Percentiles rank a stretch among this genome's conserved stretches.
These are phyloP conservation scores for Trametes hirsuta DNA, from an alignment of 1,284 basidiomycete genomes.

Conservation along the genomic window DNA sequence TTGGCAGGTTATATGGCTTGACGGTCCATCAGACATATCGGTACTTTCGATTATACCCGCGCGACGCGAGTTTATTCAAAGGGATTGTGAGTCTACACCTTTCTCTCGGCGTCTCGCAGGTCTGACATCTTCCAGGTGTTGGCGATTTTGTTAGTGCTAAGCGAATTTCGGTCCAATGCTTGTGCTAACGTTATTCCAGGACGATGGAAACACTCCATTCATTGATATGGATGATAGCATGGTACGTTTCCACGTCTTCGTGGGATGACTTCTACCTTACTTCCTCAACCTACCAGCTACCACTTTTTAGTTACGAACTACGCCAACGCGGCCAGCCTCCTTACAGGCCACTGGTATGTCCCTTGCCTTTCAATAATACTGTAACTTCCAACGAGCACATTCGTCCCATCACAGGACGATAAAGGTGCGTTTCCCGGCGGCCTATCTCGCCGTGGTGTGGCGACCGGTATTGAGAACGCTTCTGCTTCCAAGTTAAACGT, in stretches of 20 bases:
- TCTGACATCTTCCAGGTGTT: background rate
- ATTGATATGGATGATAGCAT: constrained; percentile 7
- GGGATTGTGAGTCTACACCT: background rate
- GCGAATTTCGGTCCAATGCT: no score
- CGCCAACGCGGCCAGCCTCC: background rate
- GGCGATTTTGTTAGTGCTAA: background rate
- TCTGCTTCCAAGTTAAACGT: background rate
- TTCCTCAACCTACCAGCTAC: background rate
- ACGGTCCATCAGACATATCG: constrained; percentile 8
- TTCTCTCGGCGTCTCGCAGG: background rate
- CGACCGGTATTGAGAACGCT: background rate
- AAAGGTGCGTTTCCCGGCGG: background rate
- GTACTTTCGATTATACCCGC: constrained; percentile 11
- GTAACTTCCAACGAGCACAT: background rate
- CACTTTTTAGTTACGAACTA: constrained; percentile 6
- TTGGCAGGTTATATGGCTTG: constrained; percentile 11
- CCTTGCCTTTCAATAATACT: background rate
- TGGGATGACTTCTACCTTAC: background rate
- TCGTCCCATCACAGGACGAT: background rate
- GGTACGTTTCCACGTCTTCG: background rate
- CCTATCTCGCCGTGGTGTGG: background rate
- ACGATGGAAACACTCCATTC: constrained; percentile 2
- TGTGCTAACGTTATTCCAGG: background rate
- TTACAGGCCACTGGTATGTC: constrained; percentile 2
- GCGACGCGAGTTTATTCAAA: background rate